Conservation (phyloP, 495 filamentous ascomycete species). For the Lepidopterella palustris region DNA sequence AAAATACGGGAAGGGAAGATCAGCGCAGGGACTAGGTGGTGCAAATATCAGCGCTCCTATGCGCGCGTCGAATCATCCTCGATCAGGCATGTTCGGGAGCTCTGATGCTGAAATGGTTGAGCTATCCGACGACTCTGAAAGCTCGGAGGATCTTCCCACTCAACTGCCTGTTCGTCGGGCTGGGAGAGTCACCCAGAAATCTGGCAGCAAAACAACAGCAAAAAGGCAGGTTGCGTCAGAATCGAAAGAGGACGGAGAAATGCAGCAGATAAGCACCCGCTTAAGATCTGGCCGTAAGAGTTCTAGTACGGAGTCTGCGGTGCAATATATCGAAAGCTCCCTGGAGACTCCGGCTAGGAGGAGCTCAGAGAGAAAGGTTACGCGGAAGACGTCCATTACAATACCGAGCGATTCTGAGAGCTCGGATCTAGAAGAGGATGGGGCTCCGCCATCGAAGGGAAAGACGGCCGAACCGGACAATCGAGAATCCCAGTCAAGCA, state of each 20-base stretch:
- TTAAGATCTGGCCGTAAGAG: neutral
- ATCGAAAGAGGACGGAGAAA: neutral
- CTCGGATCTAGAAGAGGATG: neutral
- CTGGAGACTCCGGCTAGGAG: neutral
- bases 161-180: neutral
- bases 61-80: neutral
- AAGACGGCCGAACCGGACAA: neutral
- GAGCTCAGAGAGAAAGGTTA: neutral
- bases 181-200: neutral
- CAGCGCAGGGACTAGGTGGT: neutral
- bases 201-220: neutral
- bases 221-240: neutral
- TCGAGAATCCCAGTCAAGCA: slow-evolving; percentile 5
- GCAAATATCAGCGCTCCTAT: neutral
- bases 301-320: neutral
- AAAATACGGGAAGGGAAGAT: neutral
- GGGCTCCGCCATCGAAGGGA: neutral
- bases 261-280: neutral
- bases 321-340: neutral
- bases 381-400: neutral
- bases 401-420: neutral
- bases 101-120: neutral
- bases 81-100: neutral
- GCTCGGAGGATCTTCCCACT: neutral
- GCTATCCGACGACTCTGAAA: neutral